Percentiles rank a stretch among this genome's conserved stretches.
Conservation (phyloP, 2,329 filamentous ascomycete genomes). For the Diaporthe destruens region DNA sequence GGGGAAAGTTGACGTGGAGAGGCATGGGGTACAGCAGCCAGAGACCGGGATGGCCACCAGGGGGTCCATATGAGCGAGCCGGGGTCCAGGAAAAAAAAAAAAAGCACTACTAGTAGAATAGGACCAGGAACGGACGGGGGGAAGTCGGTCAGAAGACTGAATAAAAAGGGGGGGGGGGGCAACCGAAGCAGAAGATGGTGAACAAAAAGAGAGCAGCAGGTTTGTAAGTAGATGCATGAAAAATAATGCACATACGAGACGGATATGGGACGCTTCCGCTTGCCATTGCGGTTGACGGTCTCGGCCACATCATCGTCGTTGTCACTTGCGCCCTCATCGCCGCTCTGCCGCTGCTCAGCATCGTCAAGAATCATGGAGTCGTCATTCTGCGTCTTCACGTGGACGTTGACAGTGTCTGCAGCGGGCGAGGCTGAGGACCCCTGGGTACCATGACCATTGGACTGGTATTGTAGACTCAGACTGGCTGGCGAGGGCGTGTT, state of each 20-base stretch:
- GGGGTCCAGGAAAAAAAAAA: neutral
- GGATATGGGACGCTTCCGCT: constrained; percentile 72
- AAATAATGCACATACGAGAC: constrained; percentile 64
- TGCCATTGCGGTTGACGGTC: constrained; percentile 57
- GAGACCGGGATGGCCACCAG: constrained; percentile 10
- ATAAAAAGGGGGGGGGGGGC: constrained; percentile 7
- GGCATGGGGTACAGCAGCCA: constrained; percentile 24
- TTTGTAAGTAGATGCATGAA: neutral
- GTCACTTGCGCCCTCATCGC: constrained; percentile 58
- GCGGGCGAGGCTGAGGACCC: constrained; percentile 38
- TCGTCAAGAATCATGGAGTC: constrained; percentile 34
- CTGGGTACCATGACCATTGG: neutral
- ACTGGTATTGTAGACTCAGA: constrained; percentile 26
- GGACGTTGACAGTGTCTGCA: constrained; percentile 36
- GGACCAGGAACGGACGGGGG: constrained; percentile 15
- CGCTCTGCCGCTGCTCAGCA: constrained; percentile 42
- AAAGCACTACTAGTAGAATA: constrained; percentile 1
- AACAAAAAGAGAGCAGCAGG: constrained; percentile 20
- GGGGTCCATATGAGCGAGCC: constrained; percentile 4
- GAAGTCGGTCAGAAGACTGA: constrained; percentile 25
- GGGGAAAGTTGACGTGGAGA: constrained; percentile 36
- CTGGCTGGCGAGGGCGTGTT: constrained; percentile 24
- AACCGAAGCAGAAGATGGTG: constrained; percentile 33
- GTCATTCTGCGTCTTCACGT: constrained; percentile 37
- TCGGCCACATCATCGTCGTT: constrained; percentile 59